A percentile compares a stretch with the other conserved stretches of the same genome.
Conservation (phyloP, 768 basidiomycete species). For the Lactarius hatsudake region DNA sequence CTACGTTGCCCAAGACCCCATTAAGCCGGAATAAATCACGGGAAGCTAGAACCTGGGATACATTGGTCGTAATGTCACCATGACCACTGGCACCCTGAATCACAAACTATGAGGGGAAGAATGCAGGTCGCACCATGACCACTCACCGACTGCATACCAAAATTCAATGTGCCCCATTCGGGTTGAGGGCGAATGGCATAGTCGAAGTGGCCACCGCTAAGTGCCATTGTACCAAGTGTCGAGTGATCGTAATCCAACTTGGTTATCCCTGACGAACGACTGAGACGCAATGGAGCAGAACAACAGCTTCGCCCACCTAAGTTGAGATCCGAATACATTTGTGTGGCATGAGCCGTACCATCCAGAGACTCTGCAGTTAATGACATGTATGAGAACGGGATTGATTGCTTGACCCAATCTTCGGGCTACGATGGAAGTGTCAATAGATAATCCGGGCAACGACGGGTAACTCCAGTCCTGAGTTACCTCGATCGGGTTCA, state of each 20-base stretch:
- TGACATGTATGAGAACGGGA: slow-evolving; percentile 42
- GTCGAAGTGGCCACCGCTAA: no score
- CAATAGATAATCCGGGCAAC: neutral
- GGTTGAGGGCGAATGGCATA: no score
- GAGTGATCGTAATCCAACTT: no score
- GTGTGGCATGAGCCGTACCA: slow-evolving; percentile 34
- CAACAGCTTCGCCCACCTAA: slow-evolving; percentile 31
- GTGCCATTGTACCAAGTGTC: no score
- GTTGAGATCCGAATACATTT: slow-evolving; percentile 41
- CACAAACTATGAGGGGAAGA: neutral
- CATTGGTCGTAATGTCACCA: slow-evolving; percentile 19
- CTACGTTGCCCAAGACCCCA: slow-evolving; percentile 16
- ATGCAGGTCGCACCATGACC: neutral
- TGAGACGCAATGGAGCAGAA: neutral
- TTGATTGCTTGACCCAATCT: slow-evolving; percentile 39
- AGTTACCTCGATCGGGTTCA: slow-evolving; percentile 40
- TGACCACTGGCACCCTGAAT: neutral
- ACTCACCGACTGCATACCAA: slow-evolving; percentile 20
- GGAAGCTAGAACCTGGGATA: slow-evolving; percentile 1
- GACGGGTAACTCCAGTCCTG: neutral
- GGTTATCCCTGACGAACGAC: neutral
- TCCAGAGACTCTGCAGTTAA: slow-evolving; percentile 35
- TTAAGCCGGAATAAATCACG: slow-evolving; percentile 25
- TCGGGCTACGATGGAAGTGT: slow-evolving; percentile 29
- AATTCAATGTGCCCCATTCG: slow-evolving; percentile 15